Evolutionary conservation across 345 rosid genomes (phyloP), one percentile per base, ranked within the genome.

Genomic region (Salix purpurea): DNA sequence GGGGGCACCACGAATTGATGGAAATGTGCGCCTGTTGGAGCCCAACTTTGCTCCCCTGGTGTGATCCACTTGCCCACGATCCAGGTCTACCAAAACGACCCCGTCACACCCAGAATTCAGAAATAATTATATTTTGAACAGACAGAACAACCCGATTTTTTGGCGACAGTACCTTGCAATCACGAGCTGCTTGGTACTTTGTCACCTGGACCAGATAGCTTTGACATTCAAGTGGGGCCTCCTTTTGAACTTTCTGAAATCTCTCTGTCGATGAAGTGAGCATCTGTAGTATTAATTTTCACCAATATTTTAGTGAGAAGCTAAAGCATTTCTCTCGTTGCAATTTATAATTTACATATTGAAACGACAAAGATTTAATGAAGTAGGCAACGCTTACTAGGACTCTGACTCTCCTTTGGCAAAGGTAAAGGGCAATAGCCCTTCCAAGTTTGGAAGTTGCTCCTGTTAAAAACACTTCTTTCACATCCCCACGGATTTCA

Each of bases 1-100:
- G 99, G 98, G 54, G 99, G 99, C 42, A 94, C 98, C 65, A 94
- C 99, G 82, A 96, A 96, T 83, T 96, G 99, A 69, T 96, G 99
- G 79, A 96, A 94, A 87, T 89, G 97, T 0, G 99, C 40, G 42
- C 99, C 99, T 26, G 79, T 66, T 26, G 99, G 99, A 2, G 99
- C 99, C 98, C 97, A 96, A 36, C 84, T 88, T 80, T 96, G 99
- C 83, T 96, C 86, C 44, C 92, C 82, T 12, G 91, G 97, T 66
- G 97, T 94, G 62, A 90, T 91, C 97, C 99, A 91, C 80, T 96
- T 96, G 9, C 99, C 99, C 24, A 96, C 99, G 32, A 96, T 91
- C 99, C 99, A 96, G 44, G 97, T 89, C 99, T 96, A 74, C 70
- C 34, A 15, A 46, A 8, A 12, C 26, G 18, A n/a, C 0, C 14